Conservation (phyloP, 2,329 filamentous ascomycete species). For the Talaromyces amestolkiae region DNA sequence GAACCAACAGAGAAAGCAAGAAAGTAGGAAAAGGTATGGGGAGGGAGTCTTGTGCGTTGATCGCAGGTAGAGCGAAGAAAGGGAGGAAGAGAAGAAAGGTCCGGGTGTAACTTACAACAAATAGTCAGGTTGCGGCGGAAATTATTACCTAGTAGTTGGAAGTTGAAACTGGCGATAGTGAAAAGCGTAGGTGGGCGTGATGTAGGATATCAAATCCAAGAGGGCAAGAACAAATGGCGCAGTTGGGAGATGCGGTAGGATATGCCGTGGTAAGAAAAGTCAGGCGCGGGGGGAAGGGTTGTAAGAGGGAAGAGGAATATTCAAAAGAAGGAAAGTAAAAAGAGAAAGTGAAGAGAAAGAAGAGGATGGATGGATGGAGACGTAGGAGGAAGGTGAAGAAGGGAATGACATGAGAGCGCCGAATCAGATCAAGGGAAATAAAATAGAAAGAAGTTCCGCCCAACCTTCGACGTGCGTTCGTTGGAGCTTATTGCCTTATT, state of each 20-base stretch:
- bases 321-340: not conserved
- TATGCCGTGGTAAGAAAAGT: constrained; percentile 19
- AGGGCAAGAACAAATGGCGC: not conserved
- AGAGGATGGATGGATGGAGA: constrained; percentile 15
- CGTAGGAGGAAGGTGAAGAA: constrained; percentile 19
- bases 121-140: not conserved
- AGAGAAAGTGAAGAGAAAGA: constrained; percentile 19
- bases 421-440: constrained; percentile 15
- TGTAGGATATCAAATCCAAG: constrained; percentile 1
- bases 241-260: constrained; percentile 25
- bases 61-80: not conserved
- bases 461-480: constrained; percentile 14
- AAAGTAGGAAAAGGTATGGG: constrained; percentile 15
- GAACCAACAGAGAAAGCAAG: constrained; percentile 29
- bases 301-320: not conserved
- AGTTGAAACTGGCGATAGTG: not conserved
- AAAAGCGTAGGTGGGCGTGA: not conserved
- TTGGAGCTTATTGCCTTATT: constrained; percentile 13
- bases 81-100: not conserved
- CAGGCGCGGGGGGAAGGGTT: not conserved
- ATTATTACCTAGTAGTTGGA: not conserved
- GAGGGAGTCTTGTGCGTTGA: not conserved
- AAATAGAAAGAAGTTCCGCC: constrained; percentile 24
- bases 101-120: not conserved
- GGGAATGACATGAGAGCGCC: constrained; percentile 11